phyloP scores from a whole-genome alignment of 495 filamentous ascomycete genomes.

The Aspergillus nidulans region DNA sequence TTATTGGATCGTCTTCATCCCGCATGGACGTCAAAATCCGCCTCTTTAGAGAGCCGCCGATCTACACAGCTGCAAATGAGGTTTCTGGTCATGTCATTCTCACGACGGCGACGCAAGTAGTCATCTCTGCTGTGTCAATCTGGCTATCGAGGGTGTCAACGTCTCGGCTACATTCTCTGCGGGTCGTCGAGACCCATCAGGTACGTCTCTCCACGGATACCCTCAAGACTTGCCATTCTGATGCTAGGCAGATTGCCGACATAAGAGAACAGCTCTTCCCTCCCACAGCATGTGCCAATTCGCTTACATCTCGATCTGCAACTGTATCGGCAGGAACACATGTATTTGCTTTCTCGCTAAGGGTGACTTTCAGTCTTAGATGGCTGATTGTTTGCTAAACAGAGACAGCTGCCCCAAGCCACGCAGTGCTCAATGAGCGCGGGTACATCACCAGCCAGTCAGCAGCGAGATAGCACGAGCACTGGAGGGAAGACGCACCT shows the following conservation, averaged over 20 bases:
- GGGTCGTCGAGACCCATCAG: slow-evolving; percentile 8
- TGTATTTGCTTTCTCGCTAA: slow-evolving; percentile 8
- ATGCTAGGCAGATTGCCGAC: not conserved
- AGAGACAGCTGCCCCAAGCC: slow-evolving; percentile 5
- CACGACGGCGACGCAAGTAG: not conserved
- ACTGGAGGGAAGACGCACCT: not conserved
- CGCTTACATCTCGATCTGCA: not conserved
- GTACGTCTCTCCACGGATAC: not conserved
- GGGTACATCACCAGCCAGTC: not conserved
- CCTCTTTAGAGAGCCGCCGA: not conserved
- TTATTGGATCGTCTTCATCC: not conserved
- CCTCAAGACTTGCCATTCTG: too few species aligned
- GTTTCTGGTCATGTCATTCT: not conserved
- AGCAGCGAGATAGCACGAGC: not conserved
- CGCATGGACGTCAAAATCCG: not conserved
- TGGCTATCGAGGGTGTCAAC: not conserved
- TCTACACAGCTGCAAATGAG: not conserved
- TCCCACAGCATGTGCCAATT: not conserved
- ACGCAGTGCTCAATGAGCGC: slow-evolving; percentile 9
- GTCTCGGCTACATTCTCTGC: not conserved
- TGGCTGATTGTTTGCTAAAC: not conserved
- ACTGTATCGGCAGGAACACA: slow-evolving; percentile 5
- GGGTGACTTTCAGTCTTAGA: not conserved
- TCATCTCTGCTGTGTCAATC: not conserved
- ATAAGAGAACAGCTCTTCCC: slow-evolving; percentile 6